Percentiles rank a stretch among this genome's conserved stretches.
These are phyloP conservation scores for Chenopodium formosanum DNA, from an alignment of 148 eudicot genomes.

Conservation along the genomic window DNA sequence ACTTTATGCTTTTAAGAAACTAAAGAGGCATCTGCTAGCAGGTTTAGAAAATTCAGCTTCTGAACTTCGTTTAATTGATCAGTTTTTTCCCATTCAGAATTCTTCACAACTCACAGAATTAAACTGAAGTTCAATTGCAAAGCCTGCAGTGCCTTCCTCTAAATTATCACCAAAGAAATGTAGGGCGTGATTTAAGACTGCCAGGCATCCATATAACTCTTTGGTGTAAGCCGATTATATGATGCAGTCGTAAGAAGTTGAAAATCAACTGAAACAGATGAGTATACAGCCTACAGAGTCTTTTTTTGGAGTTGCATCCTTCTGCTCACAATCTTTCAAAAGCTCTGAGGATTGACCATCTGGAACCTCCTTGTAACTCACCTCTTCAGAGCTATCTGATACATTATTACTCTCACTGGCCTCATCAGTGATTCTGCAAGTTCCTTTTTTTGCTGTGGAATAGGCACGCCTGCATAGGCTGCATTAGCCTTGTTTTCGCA, in stretches of 20 bases:
- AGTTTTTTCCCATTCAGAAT: constrained; percentile 45
- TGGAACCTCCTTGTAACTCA: too few relatives aligned
- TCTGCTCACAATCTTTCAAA: constrained; percentile 49
- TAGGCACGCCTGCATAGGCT: constrained; percentile 47
- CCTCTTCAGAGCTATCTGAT: too few relatives aligned
- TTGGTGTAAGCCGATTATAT: constrained; percentile 39
- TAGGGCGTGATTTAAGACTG: constrained; percentile 57
- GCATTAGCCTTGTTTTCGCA: constrained; percentile 50
- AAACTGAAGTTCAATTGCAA: constrained; percentile 51
- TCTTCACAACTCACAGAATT: constrained; percentile 28
- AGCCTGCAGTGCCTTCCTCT: constrained; percentile 95
- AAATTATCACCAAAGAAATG: constrained; percentile 88
- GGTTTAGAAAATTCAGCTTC: constrained; percentile 47
- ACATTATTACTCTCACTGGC: background rate
- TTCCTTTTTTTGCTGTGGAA: constrained; percentile 95
- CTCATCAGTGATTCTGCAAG: constrained; percentile 73
- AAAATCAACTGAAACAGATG: constrained; percentile 30
- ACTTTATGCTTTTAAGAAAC: constrained; percentile 45
- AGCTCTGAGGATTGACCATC: constrained; percentile 44
- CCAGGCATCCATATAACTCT: constrained; percentile 78
- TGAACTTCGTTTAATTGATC: constrained; percentile 46
- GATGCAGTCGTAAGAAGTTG: constrained; percentile 48
- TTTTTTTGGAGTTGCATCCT: constrained; percentile 25
- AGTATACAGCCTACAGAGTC: background rate
- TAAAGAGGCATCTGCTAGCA: constrained; percentile 38